Conservation (phyloP, 2,329 filamentous ascomycete genomes). For the Exophiala viscosa region DNA sequence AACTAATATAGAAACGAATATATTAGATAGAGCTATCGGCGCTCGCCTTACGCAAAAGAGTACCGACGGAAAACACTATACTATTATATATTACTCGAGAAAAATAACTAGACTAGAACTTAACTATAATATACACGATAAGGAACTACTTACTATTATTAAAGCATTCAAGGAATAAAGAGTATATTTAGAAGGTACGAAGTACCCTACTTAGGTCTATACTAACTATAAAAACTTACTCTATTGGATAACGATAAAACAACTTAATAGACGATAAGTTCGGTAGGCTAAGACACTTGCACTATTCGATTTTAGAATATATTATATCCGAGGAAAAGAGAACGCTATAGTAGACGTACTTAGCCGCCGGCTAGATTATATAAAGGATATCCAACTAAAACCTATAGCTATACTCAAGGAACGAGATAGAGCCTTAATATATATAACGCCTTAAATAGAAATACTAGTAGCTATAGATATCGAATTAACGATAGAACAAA, state of each 20-base stretch:
- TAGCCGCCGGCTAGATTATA: conserved; percentile 17
- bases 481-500: not conserved
- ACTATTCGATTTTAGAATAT: conserved; percentile 17
- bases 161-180: no score
- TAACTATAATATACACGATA: no score
- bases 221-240: conserved; percentile 31
- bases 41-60: no score
- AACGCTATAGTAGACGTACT: conserved; percentile 9
- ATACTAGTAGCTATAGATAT: not conserved
- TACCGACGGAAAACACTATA: conserved; percentile 11
- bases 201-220: no score
- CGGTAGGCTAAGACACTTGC: conserved; percentile 4
- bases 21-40: conserved; percentile 10
- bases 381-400: not conserved
- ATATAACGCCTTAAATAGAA: not conserved
- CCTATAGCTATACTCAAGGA: conserved; percentile 3
- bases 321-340: conserved; percentile 14
- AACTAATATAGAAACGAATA: conserved; percentile 17
- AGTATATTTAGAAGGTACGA: no score
- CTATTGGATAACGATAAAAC: conserved; percentile 16
- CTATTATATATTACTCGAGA: not conserved
- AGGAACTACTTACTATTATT: no score
- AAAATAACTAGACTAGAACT: not conserved
- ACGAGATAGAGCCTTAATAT: no score
- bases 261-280: conserved; percentile 12